Evolutionary conservation across 2,329 filamentous ascomycete species (phyloP), one percentile per base, ranked within the genome.

Genomic region (Clonostachys byssicola): DNA sequence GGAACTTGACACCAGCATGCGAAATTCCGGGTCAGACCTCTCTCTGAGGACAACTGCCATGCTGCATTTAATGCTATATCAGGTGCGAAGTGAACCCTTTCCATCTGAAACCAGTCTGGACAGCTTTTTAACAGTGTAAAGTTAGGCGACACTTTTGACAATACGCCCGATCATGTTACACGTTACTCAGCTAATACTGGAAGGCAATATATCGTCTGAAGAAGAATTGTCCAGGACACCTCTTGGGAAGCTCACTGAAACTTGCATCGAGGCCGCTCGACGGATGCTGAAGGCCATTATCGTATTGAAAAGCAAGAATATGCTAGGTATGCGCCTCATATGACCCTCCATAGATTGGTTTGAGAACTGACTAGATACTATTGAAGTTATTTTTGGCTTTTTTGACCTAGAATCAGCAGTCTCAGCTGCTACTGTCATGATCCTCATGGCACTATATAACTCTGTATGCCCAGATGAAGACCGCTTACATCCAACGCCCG

Each of bases 351-450:
- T 8, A 30, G 9, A 10, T 30, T 10, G 9, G 10, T 4, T 3
- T 30, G 23, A 10, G 23, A 30, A 30, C 36, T 39, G 12, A 39
- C 36, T 30, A 6, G 23, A 12, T 18, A 3, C 5, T 3, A 39
- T 39, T 16, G 17, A 10, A 39, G 36, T 18, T n/a, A 12, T 39
- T 8, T 39, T 39, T 39, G 36, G 36, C 36, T 39, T 39, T 39
- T 58, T 56, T 1, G 56, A 59, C 36, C 59, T 56, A 44, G 56
- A 59, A 16, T 56, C 56, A 2, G 56, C 55, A 7, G 59, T 59
- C 44, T 59, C 56, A 6, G 57, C 56, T 33, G 56, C 56, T 0
- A 58, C 59, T 14, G 54, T 59, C 12, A 59, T 59, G 56, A 59
- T 59, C 7, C 47, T 59, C 1, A 54, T 54, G 12, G 53, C 55